phyloP scores from a whole-genome alignment of 75 land plant genomes.

The Pinus albicaulis region DNA sequence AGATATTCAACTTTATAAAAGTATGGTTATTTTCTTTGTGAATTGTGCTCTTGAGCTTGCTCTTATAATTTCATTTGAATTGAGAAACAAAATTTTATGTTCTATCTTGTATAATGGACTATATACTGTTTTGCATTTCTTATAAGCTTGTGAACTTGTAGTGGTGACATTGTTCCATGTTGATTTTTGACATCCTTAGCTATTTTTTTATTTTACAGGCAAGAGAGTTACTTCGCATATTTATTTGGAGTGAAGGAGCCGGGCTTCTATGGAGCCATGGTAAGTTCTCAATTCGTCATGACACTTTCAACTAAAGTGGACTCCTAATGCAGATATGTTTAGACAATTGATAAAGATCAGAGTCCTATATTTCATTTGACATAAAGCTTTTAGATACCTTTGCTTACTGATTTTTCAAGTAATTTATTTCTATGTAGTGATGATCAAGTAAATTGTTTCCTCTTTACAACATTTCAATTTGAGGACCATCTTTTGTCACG shows the following conservation, averaged over 20 bases:
- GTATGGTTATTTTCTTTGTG: no score
- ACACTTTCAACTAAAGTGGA: not conserved
- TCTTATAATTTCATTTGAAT: no score
- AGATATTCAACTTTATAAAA: no score
- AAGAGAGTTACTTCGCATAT: conserved; percentile 98
- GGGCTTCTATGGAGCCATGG: conserved; percentile 88
- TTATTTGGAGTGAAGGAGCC: conserved; percentile 97
- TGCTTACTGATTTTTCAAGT: not conserved
- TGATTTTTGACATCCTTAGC: no score
- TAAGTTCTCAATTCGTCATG: conserved; percentile 27
- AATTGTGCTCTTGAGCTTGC: no score
- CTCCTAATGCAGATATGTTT: not conserved
- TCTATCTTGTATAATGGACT: no score
- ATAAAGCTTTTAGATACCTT: not conserved
- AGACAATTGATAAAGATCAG: not conserved
- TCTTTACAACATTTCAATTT: not conserved
- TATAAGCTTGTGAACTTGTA: no score
- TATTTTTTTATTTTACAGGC: conserved; percentile 42
- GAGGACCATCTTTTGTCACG: not conserved
- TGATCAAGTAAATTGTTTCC: not conserved
- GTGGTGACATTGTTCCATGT: no score
- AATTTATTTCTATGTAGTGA: not conserved
- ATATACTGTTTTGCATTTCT: no score
- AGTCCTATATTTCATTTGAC: not conserved
- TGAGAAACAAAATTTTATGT: no score